Evolutionary conservation across 768 basidiomycete species (phyloP), one percentile per base, ranked within the genome.

Genomic region (Boletus coccyginus): DNA sequence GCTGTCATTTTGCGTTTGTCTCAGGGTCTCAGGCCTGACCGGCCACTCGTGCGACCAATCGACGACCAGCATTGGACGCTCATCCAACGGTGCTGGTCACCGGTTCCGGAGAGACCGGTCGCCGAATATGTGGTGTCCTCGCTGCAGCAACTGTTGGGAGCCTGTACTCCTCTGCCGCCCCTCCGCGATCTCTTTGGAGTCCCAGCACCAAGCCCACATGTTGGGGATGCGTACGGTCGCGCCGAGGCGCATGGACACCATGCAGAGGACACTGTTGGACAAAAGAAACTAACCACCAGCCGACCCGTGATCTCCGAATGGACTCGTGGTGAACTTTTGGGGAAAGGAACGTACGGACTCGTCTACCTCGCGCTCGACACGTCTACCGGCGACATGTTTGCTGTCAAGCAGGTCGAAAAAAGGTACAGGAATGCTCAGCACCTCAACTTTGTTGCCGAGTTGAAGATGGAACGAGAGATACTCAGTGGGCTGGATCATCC

Each of bases 331-430:
- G 90, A 94, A 71, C 78, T 96, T 21, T 94, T 98, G 55, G 95
- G 95, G 27, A 90, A 89, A 67, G 95, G 95, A 29, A 94, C 92
- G 16, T 98, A 94, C 67, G 95, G 95, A 13, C 83, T 87, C 40
- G 95, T 98, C 21, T 98, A 96, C 67, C 82, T 98, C 55, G 95
- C 91, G n/a, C 78, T 97, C 60, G 94, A 97, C 66, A 88, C 88
- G 31, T 92, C 92, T 2, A 95, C 92, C 2, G 93, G 93, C 52
- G 93, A 96, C 73, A 94, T 96, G 90, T 92, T 98, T 67, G 95
- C 96, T 11, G 95, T 98, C 59, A 98, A 98, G 74, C 95, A 98
- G 74, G 95, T 97, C 46, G 94, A 96, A 88, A 87, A 70, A 88
- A 87, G 60, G 91, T 95, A 70, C 35, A 6, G 13, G 77, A 27